A percentile compares a stretch with the other conserved stretches of the same genome.
Conservation (phyloP, 2,329 filamentous ascomycete species). For the Monilinia aucupariae region DNA sequence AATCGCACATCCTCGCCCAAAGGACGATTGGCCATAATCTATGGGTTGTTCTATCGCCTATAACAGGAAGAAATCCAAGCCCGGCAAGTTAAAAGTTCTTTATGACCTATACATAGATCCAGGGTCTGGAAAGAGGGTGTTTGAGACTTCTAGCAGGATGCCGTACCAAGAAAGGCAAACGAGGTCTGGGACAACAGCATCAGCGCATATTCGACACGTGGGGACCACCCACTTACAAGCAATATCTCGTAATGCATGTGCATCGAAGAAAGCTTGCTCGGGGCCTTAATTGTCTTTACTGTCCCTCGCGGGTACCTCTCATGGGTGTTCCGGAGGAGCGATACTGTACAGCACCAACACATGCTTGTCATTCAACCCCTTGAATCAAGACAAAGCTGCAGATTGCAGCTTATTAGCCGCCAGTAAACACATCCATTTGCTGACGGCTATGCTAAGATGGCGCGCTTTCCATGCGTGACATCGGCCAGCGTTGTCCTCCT, state of each 20-base stretch:
- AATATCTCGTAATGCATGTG: neutral
- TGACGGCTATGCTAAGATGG: neutral
- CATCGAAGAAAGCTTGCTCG: neutral
- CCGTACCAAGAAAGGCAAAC: constrained; percentile 2
- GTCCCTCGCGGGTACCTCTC: constrained; percentile 3
- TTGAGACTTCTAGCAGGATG: neutral
- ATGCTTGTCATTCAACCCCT: neutral
- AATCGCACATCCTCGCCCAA: neutral
- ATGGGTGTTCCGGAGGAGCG: neutral
- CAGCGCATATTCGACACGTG: neutral
- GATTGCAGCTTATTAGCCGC: neutral
- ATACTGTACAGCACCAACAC: neutral
- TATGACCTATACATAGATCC: neutral
- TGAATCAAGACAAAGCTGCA: neutral
- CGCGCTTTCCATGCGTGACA: neutral
- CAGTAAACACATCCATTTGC: neutral
- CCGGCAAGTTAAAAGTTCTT: neutral
- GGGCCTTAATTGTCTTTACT: neutral
- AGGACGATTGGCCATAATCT: neutral
- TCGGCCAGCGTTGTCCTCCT: neutral
- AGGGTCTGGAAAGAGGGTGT: neutral
- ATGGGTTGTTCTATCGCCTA: neutral
- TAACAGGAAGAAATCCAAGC: neutral
- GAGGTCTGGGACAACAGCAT: neutral
- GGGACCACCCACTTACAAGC: neutral